phyloP scores from a whole-genome alignment of 1,284 basidiomycete species.

The Austropuccinia psidii region DNA sequence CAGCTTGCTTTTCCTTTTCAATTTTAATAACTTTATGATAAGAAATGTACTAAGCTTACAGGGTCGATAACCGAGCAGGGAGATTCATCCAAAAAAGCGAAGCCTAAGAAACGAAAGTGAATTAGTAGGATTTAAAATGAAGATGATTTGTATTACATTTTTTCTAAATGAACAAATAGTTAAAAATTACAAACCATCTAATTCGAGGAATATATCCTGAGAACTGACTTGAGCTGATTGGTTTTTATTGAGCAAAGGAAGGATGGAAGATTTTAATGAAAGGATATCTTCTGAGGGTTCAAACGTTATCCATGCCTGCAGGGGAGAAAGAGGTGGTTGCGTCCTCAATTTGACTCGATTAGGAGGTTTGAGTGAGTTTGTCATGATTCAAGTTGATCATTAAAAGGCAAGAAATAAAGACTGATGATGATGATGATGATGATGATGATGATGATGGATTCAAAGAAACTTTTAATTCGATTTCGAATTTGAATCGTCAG shows the following conservation, averaged over 20 bases:
- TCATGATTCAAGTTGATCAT: too few relatives aligned
- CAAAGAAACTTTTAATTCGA: too few relatives aligned
- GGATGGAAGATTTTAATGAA: conserved; percentile 5
- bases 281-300: neutral
- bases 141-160: too few relatives aligned
- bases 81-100: conserved; percentile 26
- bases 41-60: neutral
- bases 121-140: too few relatives aligned
- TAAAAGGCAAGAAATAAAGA: too few relatives aligned
- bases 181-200: neutral
- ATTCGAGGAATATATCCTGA: neutral
- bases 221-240: neutral
- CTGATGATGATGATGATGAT: too few relatives aligned
- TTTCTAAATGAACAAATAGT: neutral
- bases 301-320: conserved; percentile 23
- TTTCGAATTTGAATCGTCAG: too few relatives aligned
- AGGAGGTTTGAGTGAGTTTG: too few relatives aligned
- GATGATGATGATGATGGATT: too few relatives aligned
- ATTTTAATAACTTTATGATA: neutral
- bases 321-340: conserved; percentile 15
- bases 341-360: conserved; percentile 22
- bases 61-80: conserved; percentile 19
- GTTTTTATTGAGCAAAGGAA: neutral
- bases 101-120: neutral
- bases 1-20: neutral